A percentile compares a stretch with the other conserved stretches of the same genome.
Conservation (phyloP, 1,284 basidiomycete genomes). For the Agaricales sp. region DNA sequence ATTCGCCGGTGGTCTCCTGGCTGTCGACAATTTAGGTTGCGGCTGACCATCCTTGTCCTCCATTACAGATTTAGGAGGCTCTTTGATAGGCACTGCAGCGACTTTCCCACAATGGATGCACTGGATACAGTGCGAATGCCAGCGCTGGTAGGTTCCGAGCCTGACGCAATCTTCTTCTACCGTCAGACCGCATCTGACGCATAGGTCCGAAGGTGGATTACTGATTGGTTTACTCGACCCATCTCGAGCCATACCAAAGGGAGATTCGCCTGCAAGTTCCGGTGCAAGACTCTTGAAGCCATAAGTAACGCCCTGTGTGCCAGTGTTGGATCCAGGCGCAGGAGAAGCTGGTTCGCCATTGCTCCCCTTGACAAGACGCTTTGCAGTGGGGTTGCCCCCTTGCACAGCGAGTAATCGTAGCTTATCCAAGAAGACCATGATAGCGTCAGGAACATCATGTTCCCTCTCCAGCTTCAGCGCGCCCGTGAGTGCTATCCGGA, state of each 20-base stretch:
- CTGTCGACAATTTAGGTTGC: slow-evolving; percentile 48
- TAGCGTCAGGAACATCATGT: slow-evolving; percentile 70
- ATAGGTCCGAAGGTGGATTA: slow-evolving; percentile 80
- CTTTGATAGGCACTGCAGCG: slow-evolving; percentile 48
- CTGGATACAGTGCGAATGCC: slow-evolving; percentile 91
- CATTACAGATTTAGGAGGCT: slow-evolving; percentile 15
- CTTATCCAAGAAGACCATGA: slow-evolving; percentile 86
- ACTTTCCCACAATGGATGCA: slow-evolving; percentile 75
- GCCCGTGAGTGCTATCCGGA: slow-evolving; percentile 94
- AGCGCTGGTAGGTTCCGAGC: slow-evolving; percentile 87
- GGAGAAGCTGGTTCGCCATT: slow-evolving; percentile 48
- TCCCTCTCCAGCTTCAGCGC: slow-evolving; percentile 94
- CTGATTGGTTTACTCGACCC: slow-evolving; percentile 40
- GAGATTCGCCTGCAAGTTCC: slow-evolving; percentile 81
- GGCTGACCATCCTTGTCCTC: slow-evolving; percentile 31
- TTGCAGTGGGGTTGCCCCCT: slow-evolving; percentile 71
- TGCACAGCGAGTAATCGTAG: slow-evolving; percentile 87
- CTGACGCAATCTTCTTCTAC: slow-evolving; percentile 97
- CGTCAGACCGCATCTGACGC: slow-evolving; percentile 79
- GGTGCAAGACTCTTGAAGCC: slow-evolving; percentile 85
- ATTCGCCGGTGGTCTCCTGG: slow-evolving; percentile 67
- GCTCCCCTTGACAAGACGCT: slow-evolving; percentile 55
- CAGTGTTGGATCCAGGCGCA: slow-evolving; percentile 40
- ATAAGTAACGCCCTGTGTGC: slow-evolving; percentile 76
- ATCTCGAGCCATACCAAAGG: slow-evolving; percentile 44